Evolutionary conservation across 805 yeast species (phyloP).

Genomic region (Jamesozyma piceae): DNA sequence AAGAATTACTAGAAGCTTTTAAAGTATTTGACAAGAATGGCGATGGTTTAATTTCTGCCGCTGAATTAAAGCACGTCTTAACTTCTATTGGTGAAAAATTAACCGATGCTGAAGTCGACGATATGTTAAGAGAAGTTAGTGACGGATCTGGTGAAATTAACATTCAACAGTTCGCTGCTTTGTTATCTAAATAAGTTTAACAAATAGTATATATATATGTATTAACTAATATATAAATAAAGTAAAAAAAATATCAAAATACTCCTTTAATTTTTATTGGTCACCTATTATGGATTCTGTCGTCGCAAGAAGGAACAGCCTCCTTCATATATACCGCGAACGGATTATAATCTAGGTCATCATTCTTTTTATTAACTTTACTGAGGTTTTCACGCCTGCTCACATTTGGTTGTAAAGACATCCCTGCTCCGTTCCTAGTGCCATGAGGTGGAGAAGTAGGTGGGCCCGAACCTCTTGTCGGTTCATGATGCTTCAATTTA

Average conservation of each 20-base stretch:
- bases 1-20: slow-evolving; percentile 94
- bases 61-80: slow-evolving; percentile 92
- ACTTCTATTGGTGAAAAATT: slow-evolving; percentile 96
- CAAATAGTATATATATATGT: not conserved
- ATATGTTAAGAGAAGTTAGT: slow-evolving; percentile 92
- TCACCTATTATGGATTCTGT: slow-evolving; percentile 25
- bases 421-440: not conserved
- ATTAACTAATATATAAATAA: not conserved
- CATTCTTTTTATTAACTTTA: slow-evolving; percentile 9
- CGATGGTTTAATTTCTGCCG: slow-evolving; percentile 92
- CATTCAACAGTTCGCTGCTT: slow-evolving; percentile 90
- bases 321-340: slow-evolving; percentile 31
- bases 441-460: not conserved
- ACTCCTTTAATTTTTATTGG: not conserved
- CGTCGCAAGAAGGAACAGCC: slow-evolving; percentile 32
- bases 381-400: slow-evolving; percentile 3
- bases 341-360: slow-evolving; percentile 26
- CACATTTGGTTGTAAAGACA: not conserved
- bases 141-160: slow-evolving; percentile 96
- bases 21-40: slow-evolving; percentile 95
- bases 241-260: not conserved
- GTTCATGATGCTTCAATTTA: not conserved
- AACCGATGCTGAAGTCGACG: slow-evolving; percentile 93
- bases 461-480: not conserved
- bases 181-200: slow-evolving; percentile 55